Base-by-base conservation (phyloP, 441 rosid genomes). In the Mallotus japonicus region DNA sequence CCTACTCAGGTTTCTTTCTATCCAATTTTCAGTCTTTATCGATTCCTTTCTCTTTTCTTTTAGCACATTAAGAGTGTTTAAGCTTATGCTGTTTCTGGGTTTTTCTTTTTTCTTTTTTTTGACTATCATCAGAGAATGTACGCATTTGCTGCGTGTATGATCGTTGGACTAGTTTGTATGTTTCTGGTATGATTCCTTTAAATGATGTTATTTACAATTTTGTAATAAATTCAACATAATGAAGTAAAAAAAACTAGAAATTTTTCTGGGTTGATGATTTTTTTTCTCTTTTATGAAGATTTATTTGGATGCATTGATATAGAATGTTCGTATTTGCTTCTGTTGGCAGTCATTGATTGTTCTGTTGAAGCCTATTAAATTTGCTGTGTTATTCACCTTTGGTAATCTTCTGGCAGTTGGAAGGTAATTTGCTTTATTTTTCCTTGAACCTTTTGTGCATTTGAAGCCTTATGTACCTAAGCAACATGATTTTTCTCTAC, bases 341-440 rank as follows among this genome's bases (percentile, higher is more conserved):
- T 77, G 65, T 69, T 85, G 81, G 81, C 92, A 90, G 99, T 90
- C 99, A 0, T 67, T 92, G 82, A 77, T 95, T 71, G 99, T 91
- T 73, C 88, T 95, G 67, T 70, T 64, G 70, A 85, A 79, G 78
- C 98, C 99, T 59, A 87, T 92, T 81, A 92, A 92, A 74, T 95
- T 92, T 78, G 97, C 98, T 8, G 65, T 95, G 22, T 84, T 95
- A 77, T 95, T 95, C 87, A 91, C 97, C 60, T 82, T 91, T 61
- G 98, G 99, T 73, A 91, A 95, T 79, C 79, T 95, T 61, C 80
- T 93, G 65, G 96, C 97, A 65, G 92, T 92, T 63, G 96, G 99
- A 85, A 95, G 99, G 98, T 92, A 76, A 70, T 81, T 74, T 71
- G 53, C 54, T 57, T 67, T 70, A 60, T 62, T 49, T 62, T 22